Conservation (phyloP, 1,284 basidiomycete species). For the Heliocybe sulcata region DNA sequence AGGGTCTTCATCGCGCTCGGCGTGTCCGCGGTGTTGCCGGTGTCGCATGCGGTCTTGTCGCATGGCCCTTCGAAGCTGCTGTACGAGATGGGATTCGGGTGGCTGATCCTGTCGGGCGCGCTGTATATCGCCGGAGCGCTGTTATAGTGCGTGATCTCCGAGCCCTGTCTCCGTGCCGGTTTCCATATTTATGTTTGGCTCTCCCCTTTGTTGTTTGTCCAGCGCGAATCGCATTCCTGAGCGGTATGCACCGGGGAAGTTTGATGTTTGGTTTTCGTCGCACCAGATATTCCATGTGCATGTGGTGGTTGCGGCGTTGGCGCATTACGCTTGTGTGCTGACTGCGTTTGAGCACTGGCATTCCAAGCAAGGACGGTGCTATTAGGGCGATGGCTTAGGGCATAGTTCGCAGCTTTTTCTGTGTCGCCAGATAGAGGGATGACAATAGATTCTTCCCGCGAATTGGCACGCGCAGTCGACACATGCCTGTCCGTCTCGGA, state of each 20-base stretch:
- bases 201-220: slow-evolving; percentile 8
- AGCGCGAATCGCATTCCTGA: slow-evolving; percentile 85
- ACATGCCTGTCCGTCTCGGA: too few relatives aligned
- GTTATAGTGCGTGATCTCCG: slow-evolving; percentile 60
- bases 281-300: slow-evolving; percentile 87
- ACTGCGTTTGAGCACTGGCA: slow-evolving; percentile 54
- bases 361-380: neutral
- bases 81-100: slow-evolving; percentile 60
- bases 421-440: too few relatives aligned
- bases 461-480: too few relatives aligned
- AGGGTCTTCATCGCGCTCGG: slow-evolving; percentile 78
- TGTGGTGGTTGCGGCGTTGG: slow-evolving; percentile 72
- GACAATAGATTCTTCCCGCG: too few relatives aligned
- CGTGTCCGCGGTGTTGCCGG: slow-evolving; percentile 65
- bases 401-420: too few relatives aligned
- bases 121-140: slow-evolving; percentile 75
- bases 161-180: neutral
- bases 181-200: neutral
- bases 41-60: slow-evolving; percentile 55
- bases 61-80: slow-evolving; percentile 52
- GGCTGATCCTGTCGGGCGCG: slow-evolving; percentile 60
- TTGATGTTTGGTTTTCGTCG: slow-evolving; percentile 76
- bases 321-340: slow-evolving; percentile 63
- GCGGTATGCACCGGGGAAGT: slow-evolving; percentile 67
- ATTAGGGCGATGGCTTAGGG: neutral